These are phyloP conservation scores for Rhizopogon vesiculosus DNA, from an alignment of 768 basidiomycete genomes.

Conservation along the genomic window DNA sequence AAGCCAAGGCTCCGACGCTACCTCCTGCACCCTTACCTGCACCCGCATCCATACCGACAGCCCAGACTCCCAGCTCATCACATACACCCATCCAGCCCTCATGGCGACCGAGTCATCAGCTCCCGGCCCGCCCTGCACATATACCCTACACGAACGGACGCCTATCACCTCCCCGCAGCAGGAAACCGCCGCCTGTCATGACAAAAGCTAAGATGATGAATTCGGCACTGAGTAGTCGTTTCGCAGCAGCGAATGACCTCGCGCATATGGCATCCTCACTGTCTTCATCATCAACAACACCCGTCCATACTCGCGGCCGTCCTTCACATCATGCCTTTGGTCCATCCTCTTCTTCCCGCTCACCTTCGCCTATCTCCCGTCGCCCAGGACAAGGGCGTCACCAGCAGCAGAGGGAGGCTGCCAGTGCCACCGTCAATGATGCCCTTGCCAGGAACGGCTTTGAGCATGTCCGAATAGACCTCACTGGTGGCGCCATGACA, in stretches of 20 bases:
- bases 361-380: constrained; percentile 38
- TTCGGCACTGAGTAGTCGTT: constrained; percentile 16
- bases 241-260: constrained; percentile 15
- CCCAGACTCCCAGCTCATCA: constrained; percentile 20
- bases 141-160: constrained; percentile 17
- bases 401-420: constrained; percentile 14
- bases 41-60: constrained; percentile 8
- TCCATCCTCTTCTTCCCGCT: constrained; percentile 25
- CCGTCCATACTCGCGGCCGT: constrained; percentile 23
- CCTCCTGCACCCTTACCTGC: constrained; percentile 4
- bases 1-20: constrained; percentile 14
- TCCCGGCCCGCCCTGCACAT: constrained; percentile 24
- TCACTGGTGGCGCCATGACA: constrained; percentile 38
- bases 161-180: constrained; percentile 26
- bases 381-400: constrained; percentile 31
- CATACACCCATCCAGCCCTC: constrained; percentile 16
- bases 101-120: constrained; percentile 22
- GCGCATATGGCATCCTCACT: constrained; percentile 12
- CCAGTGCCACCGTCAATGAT: constrained; percentile 23
- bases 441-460: constrained; percentile 57
- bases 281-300: constrained; percentile 34
- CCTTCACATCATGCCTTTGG: constrained; percentile 15
- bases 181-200: constrained; percentile 12
- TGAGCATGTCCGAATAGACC: constrained; percentile 62
- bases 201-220: constrained; percentile 24